Evolutionary conservation across 306 rosid genomes (phyloP), one percentile per base, ranked within the genome.

Genomic region (Corylus avellana): DNA sequence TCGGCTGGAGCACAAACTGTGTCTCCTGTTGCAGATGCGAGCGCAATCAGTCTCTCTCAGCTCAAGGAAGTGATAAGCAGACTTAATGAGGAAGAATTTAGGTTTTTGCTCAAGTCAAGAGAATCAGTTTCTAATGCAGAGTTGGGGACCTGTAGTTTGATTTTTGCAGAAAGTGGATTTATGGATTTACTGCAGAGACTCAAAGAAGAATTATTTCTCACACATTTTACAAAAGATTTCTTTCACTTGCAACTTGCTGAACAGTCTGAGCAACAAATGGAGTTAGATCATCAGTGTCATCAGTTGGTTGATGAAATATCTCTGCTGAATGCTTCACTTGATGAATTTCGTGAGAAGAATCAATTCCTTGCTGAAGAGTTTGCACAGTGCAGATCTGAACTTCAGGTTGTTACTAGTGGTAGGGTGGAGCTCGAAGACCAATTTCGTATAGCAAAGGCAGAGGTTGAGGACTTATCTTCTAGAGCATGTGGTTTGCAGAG

Each of bases 161-260:
- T 44, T 75, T 47, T 56, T 81, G 72, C 81, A 47, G 86, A 85
- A 64, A 7, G 56, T 76, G 83, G 78, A 68, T 70, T 81, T 88
- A 58, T 63, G 51, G 82, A 88, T 78, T 81, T 82, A 42, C 85
- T 90, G 61, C 90, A 89, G 87, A 87, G 82, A 71, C 86, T 95
- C 56, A 90, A 87, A 85, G 98, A 94, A 87, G 94, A 95, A 82
- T 72, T 95, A 61, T 78, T 88, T 77, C 88, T 95, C 58, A 74
- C 93, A 77, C 78, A 79, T 84, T 83, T 83, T 78, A 80, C 82
- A 74, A 86, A 91, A 79, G 91, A 91, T 85, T 75, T 91, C 76
- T 84, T 82, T 79, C 80, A 75, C 80, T 72, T 85, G 85, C 97
- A 92, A 80, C 86, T 88, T 66, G 79, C 86, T 80, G 93, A 91